Evolutionary conservation across 2,329 filamentous ascomycete species (phyloP), one percentile per base, ranked within the genome.

Genomic region (Kalmusia sp.): DNA sequence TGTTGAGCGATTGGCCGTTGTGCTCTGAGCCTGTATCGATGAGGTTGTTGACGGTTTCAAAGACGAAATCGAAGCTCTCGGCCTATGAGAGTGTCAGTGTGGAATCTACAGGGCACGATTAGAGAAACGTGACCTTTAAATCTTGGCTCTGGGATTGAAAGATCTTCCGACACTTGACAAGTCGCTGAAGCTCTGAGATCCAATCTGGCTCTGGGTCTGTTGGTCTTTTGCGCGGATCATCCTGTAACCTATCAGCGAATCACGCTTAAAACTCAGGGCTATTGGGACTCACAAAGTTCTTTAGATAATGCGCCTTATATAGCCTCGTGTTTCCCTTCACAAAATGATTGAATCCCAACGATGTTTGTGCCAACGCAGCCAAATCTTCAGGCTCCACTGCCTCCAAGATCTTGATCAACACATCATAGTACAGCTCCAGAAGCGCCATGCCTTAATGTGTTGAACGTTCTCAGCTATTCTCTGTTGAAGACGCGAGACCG

Each of bases 241-340:
- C 77, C 77, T 79, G 47, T 43, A 49, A 5, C 11, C 15, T 9
- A 11, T 46, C n/a, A 33, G 24, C 47, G 39, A 21, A 38, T 38
- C 7, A 6, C 15, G 8, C 15, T 6, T 22, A 43, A 19, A 12
- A 11, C 11, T 1, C 14, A n/a, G 21, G 14, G 8, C 15, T 21
- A n/a, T 9, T 14, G 9, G 3, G 6, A 56, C 77, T 63, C 70
- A 89, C 87, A 49, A 86, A 79, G 37, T 73, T 70, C 14, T 76
- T 76, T 3, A 87, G 71, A 68, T 90, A 92, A 6, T 90, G 75
- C 19, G 82, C 80, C 54, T 83, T 86, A 70, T 81, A 87, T 11
- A 92, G 74, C 7, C 83, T 75, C 14, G 72, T 69, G 67, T 92
- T 90, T 37, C 77, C 79, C 43, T 75, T 78, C 47, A 89, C 77